These are phyloP conservation scores for Fistulifera pelliculosa DNA, from an alignment of 108 stramenopile genomes.

Conservation along the genomic window DNA sequence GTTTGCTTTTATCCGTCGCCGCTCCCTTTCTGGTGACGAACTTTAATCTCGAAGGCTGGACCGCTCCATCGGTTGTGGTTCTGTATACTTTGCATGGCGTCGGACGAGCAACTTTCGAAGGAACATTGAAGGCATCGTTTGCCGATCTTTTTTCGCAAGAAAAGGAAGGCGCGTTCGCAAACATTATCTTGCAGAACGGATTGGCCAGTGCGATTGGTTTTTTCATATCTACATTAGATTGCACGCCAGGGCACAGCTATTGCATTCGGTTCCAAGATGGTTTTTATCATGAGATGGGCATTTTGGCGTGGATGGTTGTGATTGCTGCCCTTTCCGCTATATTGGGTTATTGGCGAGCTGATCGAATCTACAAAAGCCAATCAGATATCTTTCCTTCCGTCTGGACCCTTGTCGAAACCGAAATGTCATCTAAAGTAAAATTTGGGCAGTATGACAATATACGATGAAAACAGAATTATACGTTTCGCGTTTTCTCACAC, in stretches of 20 bases:
- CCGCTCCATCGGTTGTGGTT: constrained; percentile 21
- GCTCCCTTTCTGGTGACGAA: constrained; percentile 42
- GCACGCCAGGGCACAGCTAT: constrained; percentile 21
- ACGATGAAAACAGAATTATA: no score
- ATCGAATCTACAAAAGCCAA: no score
- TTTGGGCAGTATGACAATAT: no score
- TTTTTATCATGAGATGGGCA: constrained; percentile 47
- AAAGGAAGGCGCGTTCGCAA: constrained; percentile 74
- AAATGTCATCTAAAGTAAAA: no score
- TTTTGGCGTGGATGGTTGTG: constrained; percentile 45
- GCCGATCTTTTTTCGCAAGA: constrained; percentile 69
- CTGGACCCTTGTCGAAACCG: no score
- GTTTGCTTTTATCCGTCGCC: constrained; percentile 45
- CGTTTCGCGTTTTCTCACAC: no score
- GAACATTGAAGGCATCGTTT: constrained; percentile 66
- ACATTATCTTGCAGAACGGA: constrained; percentile 79
- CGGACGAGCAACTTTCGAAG: constrained; percentile 78
- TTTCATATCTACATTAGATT: constrained; percentile 29
- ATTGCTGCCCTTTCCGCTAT: constrained; percentile 48
- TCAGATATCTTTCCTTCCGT: no score
- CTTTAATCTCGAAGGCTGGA: constrained; percentile 38
- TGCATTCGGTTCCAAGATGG: constrained; percentile 56
- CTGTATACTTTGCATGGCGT: constrained; percentile 61
- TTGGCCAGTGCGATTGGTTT: constrained; percentile 62
- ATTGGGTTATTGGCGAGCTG: constrained; percentile 46